A percentile compares a stretch with the other conserved stretches of the same genome.
Conservation (phyloP, 192 early-diverging fungal genomes). For the Cladochytrium replicatum region DNA sequence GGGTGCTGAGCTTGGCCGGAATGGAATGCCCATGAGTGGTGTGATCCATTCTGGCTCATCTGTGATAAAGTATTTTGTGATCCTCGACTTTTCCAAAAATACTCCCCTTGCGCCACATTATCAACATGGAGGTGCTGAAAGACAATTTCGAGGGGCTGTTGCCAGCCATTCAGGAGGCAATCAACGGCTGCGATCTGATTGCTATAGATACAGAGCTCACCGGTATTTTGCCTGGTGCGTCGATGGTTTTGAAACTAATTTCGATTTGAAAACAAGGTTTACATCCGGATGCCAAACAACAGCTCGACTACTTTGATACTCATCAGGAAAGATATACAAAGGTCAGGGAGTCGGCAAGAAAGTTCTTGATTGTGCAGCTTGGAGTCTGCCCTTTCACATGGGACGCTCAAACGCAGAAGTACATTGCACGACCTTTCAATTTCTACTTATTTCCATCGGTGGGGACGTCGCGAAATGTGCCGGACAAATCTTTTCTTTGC, state of each 20-base stretch:
- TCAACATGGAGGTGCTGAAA: constrained; percentile 63
- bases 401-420: constrained; percentile 37
- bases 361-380: constrained; percentile 61
- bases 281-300: constrained; percentile 12
- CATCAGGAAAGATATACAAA: constrained; percentile 48
- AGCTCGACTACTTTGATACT: constrained; percentile 38
- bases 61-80: no score
- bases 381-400: constrained; percentile 79
- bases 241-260: background rate
- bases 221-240: constrained; percentile 31
- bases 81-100: no score
- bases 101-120: no score
- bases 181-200: constrained; percentile 59
- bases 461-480: constrained; percentile 29
- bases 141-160: constrained; percentile 50
- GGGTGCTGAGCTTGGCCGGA: no score
- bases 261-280: constrained; percentile 15
- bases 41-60: no score
- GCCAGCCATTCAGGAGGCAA: constrained; percentile 51
- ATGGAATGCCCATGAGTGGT: no score
- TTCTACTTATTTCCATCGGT: constrained; percentile 74
- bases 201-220: constrained; percentile 77
- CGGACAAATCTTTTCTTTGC: constrained; percentile 42
- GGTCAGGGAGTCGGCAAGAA: constrained; percentile 32
- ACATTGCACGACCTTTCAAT: constrained; percentile 75